phyloP scores from a whole-genome alignment of 2,329 filamentous ascomycete species.

The Ceratocystis lukuohia region DNA sequence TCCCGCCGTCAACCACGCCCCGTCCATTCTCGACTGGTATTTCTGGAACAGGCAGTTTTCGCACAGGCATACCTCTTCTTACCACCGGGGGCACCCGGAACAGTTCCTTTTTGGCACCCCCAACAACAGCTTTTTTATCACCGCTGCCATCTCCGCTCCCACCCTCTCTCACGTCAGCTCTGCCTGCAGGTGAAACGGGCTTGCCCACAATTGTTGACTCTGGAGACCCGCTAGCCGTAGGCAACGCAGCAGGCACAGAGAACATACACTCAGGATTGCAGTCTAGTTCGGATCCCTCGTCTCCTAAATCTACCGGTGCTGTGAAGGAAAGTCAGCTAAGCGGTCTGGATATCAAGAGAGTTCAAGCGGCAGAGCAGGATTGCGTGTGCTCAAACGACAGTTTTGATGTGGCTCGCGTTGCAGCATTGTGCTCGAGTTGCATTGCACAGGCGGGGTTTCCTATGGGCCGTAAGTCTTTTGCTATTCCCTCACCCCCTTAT shows the following conservation, averaged over 20 bases:
- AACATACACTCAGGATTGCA: background rate
- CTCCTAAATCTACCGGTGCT: background rate
- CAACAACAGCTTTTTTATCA: background rate
- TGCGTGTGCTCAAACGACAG: conserved; percentile 31
- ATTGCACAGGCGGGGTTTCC: conserved; percentile 26
- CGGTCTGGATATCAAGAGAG: conserved; percentile 20
- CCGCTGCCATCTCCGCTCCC: background rate
- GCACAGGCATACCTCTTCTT: background rate
- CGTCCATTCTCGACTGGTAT: background rate
- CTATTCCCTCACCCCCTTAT: background rate
- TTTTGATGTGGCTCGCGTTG: conserved; percentile 30
- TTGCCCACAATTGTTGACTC: conserved; percentile 17
- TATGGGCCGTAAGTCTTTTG: conserved; percentile 25
- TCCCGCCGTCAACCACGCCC: background rate
- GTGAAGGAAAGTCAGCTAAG: conserved; percentile 18
- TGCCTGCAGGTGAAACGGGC: background rate
- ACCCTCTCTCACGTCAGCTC: background rate
- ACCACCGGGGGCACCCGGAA: background rate
- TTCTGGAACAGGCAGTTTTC: background rate
- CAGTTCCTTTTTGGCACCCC: background rate
- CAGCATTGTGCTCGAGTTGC: conserved; percentile 30
- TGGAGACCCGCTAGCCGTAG: conserved; percentile 18
- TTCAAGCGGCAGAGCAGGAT: conserved; percentile 25
- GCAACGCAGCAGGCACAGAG: conserved; percentile 17
- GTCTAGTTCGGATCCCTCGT: background rate